Base-by-base conservation (phyloP, 2,329 filamentous ascomycete genomes). In the Zarea fungicola region DNA sequence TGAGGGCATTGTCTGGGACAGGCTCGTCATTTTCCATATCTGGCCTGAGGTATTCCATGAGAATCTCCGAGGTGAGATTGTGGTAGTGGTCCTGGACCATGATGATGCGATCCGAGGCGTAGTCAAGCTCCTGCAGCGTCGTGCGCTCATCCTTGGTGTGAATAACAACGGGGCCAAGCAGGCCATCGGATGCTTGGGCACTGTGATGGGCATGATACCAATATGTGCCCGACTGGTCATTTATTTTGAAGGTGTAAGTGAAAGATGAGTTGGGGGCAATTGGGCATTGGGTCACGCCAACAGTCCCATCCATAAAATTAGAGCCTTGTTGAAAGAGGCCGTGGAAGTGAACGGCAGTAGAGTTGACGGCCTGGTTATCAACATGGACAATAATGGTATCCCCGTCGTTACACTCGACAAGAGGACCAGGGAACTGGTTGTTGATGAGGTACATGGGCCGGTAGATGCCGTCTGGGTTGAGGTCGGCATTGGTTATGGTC, bases 71-170 rank as follows among this genome's bases (percentile, higher is more conserved):
- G 1, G 73, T 75, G 9, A 70, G 62, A 41, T 84, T 78, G 56
- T 89, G 83, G 51, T 89, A 89, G 72, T 85, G 85, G 57, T 89
- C 85, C 16, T 81, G 83, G n/a, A 89, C 65, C 54, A 85, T 84
- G 16, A 89, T 60, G 0, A 84, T 70, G 26, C 82, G 67, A 53
- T 89, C 85, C 1, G 61, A 61, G 8, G 53, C 57, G 35, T 67
- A 67, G 2, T 55, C 52, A 5, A 65, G 44, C 31, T 54, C 36
- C n/a, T 65, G 60, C 16, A 60, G 50, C 1, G 50, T 50, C 1
- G 52, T 52, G 4, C 40, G 55, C 35, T 72, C 75, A 23, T 67
- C 62, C 28, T 77, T 72, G 26, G 81, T 80, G 50, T 85, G 76
- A n/a, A 89, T 68, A 13, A 89, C 71, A 43, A 89, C 65, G 0